phyloP scores from a whole-genome alignment of 2,329 filamentous ascomycete species.

The Scortechinia acanthostroma region DNA sequence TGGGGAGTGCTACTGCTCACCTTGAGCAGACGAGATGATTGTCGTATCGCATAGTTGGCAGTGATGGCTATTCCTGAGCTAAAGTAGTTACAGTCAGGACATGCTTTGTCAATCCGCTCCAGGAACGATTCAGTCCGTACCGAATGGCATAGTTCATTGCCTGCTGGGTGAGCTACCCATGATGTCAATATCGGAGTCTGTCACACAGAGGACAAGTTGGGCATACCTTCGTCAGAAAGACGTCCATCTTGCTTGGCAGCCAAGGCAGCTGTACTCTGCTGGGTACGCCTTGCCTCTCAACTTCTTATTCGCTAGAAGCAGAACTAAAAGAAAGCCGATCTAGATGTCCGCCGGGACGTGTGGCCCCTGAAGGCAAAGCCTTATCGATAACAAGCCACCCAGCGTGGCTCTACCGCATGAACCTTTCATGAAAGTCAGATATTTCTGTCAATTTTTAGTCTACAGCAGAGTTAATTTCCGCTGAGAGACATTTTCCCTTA shows the following conservation, averaged over 20 bases:
- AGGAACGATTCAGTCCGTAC: conserved; percentile 23
- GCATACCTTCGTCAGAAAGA: not conserved
- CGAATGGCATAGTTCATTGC: conserved; percentile 88
- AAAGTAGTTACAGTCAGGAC: not conserved
- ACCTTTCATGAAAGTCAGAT: too few relatives aligned
- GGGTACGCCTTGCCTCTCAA: too few relatives aligned
- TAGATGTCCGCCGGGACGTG: too few relatives aligned
- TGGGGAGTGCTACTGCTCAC: too few relatives aligned
- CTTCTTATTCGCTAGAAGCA: too few relatives aligned
- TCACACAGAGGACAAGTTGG: conserved; percentile 5
- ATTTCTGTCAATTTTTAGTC: too few relatives aligned
- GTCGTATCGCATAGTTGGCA: conserved; percentile 75
- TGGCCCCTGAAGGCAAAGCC: not conserved
- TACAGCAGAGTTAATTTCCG: too few relatives aligned
- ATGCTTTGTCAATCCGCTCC: not conserved
- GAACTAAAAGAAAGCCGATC: too few relatives aligned
- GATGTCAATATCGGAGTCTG: conserved; percentile 64
- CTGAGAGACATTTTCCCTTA: too few relatives aligned
- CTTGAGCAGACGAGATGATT: conserved; percentile 72
- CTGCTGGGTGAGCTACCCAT: conserved; percentile 46
- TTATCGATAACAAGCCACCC: not conserved
- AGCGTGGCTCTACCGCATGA: too few relatives aligned
- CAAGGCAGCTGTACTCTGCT: too few relatives aligned
- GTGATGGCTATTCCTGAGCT: conserved; percentile 72
- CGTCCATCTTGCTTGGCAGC: conserved; percentile 12